Conservation (phyloP, 495 filamentous ascomycete genomes). For the Chlorociboria aeruginascens region DNA sequence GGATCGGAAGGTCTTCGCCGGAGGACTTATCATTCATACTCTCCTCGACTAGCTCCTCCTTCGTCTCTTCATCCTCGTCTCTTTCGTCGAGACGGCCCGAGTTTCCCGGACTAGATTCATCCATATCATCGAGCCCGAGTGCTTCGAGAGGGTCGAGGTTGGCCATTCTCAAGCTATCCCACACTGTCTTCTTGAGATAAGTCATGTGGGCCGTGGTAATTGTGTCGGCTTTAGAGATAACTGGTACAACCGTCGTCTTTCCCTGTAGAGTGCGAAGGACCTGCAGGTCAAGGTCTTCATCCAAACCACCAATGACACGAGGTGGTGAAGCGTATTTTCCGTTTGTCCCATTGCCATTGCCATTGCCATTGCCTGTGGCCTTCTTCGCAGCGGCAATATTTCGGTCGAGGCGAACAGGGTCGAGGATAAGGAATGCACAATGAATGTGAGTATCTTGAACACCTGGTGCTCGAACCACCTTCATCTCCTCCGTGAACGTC, state of each 20-base stretch:
- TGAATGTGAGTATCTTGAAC: slow-evolving; percentile 95
- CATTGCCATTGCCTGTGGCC: slow-evolving; percentile 35
- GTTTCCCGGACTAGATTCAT: slow-evolving; percentile 41
- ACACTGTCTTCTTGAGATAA: slow-evolving; percentile 84
- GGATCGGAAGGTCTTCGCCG: slow-evolving; percentile 24
- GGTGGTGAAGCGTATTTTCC: slow-evolving; percentile 33
- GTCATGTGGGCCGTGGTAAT: slow-evolving; percentile 88
- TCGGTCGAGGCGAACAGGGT: slow-evolving; percentile 74
- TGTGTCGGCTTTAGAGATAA: slow-evolving; percentile 95
- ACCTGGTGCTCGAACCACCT: slow-evolving; percentile 85
- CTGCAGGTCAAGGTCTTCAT: slow-evolving; percentile 84
- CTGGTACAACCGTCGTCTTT: slow-evolving; percentile 91
- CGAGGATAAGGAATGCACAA: slow-evolving; percentile 85
- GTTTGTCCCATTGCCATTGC: slow-evolving; percentile 36
- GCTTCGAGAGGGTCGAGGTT: slow-evolving; percentile 84
- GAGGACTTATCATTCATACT: slow-evolving; percentile 18
- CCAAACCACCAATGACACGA: slow-evolving; percentile 55
- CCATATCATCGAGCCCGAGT: slow-evolving; percentile 64
- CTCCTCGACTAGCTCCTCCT: neutral
- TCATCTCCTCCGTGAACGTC: slow-evolving; percentile 95
- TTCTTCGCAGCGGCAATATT: slow-evolving; percentile 58
- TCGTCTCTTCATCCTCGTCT: slow-evolving; percentile 38
- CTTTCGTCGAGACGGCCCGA: slow-evolving; percentile 47
- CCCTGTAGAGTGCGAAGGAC: slow-evolving; percentile 79
- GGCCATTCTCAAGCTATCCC: slow-evolving; percentile 71